phyloP scores from a whole-genome alignment of 1,284 basidiomycete genomes.

The Macrocystidia cucumis region DNA sequence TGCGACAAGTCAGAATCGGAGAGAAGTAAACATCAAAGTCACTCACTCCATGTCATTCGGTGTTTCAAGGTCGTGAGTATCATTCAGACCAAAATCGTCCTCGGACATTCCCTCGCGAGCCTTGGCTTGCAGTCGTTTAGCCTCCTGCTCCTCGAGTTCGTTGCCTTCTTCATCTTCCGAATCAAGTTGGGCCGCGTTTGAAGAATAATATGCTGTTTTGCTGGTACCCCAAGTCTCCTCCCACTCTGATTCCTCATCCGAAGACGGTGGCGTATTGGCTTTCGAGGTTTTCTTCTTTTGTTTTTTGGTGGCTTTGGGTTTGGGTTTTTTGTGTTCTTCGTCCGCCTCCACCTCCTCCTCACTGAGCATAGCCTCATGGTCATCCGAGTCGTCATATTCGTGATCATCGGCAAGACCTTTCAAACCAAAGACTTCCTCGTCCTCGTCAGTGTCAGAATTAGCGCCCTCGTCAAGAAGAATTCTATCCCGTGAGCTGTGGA shows the following conservation, averaged over 20 bases:
- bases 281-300: constrained; percentile 20
- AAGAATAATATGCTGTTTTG: constrained; percentile 78
- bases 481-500: constrained; percentile 67
- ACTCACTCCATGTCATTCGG: constrained; percentile 36
- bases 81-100: constrained; percentile 82
- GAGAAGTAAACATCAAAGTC: constrained; percentile 3
- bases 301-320: constrained; percentile 20
- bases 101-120: constrained; percentile 66
- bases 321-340: constrained; percentile 21
- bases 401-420: constrained; percentile 47
- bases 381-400: constrained; percentile 36
- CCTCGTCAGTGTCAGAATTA: constrained; percentile 28
- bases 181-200: constrained; percentile 72
- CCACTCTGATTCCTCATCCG: constrained; percentile 34
- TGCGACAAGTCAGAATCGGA: constrained; percentile 13
- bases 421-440: constrained; percentile 72
- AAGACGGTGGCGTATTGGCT: constrained; percentile 8
- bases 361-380: constrained; percentile 31
- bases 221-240: constrained; percentile 80
- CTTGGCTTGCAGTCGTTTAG: constrained; percentile 73
- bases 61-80: constrained; percentile 38
- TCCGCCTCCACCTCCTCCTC: constrained; percentile 30
- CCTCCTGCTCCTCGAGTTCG: constrained; percentile 86
- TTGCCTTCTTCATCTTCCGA: constrained; percentile 83
- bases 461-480: constrained; percentile 65